Evolutionary conservation across 305 asterid species (phyloP).

Genomic region (Fraxinus latifolia): DNA sequence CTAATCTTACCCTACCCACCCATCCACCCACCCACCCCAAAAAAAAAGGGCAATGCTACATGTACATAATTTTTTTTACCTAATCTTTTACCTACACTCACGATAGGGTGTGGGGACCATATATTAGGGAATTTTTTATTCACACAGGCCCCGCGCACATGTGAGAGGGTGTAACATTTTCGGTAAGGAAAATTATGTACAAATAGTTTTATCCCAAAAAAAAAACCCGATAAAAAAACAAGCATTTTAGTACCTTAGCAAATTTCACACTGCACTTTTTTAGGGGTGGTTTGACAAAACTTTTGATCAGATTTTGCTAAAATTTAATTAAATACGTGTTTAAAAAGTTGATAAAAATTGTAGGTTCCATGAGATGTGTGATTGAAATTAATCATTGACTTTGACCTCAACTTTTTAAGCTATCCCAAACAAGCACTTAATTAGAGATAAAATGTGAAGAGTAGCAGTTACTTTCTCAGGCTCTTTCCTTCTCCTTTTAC

Average conservation of each 20-base stretch:
- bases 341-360: not conserved
- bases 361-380: not conserved
- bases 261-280: not conserved
- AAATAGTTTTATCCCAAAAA: too few relatives aligned
- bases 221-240: not conserved
- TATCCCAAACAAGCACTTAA: not conserved
- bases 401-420: not conserved
- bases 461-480: not conserved
- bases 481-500: not conserved
- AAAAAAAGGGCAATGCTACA: not conserved
- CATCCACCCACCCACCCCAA: not conserved
- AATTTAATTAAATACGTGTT: not conserved
- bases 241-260: not conserved
- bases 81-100: too few relatives aligned
- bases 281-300: not conserved
- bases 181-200: too few relatives aligned
- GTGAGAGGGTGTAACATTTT: too few relatives aligned
- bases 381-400: not conserved
- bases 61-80: too few relatives aligned
- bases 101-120: too few relatives aligned
- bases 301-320: not conserved
- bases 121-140: too few relatives aligned
- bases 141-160: too few relatives aligned
- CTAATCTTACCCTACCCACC: not conserved
- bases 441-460: not conserved